Conservation (phyloP, 1,139 yeast species). For the Taphrina communis region DNA sequence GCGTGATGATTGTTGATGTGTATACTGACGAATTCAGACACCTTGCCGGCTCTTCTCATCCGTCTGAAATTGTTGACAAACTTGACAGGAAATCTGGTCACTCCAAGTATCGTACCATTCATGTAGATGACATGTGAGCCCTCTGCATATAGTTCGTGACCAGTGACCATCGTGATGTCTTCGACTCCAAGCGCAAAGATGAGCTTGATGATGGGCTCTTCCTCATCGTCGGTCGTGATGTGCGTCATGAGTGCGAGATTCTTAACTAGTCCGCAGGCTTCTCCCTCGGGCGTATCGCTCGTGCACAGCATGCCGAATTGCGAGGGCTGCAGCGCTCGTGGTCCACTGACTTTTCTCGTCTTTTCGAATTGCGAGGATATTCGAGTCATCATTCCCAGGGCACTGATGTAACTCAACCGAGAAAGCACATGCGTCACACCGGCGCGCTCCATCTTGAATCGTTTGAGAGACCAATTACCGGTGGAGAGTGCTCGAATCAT, state of each 20-base stretch:
- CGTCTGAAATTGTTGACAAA: conserved; percentile 80
- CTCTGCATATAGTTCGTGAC: conserved; percentile 75
- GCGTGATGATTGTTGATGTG: conserved; percentile 86
- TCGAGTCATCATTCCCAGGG: conserved; percentile 99
- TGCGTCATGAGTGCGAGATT: conserved; percentile 98
- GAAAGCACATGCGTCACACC: conserved; percentile 97
- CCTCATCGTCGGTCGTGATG: conserved; percentile 97
- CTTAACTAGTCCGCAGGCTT: conserved; percentile 98
- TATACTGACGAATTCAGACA: conserved; percentile 89
- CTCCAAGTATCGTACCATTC: conserved; percentile 92
- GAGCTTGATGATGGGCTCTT: conserved; percentile 76
- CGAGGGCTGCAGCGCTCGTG: conserved; percentile 98
- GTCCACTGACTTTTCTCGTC: conserved; percentile 97
- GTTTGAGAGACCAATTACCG: conserved; percentile 97
- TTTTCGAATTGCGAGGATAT: conserved; percentile 97
- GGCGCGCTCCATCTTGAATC: conserved; percentile 99
- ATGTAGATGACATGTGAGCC: conserved; percentile 84
- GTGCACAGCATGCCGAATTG: conserved; percentile 66
- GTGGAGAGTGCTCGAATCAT: conserved; percentile 95
- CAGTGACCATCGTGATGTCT: conserved; percentile 75
- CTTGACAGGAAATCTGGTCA: conserved; percentile 80
- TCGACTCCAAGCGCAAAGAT: conserved; percentile 90
- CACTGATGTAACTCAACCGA: conserved; percentile 88
- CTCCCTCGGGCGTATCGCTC: conserved; percentile 99
- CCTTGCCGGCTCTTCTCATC: conserved; percentile 81